These are phyloP conservation scores for Tolypocladium pustulatum DNA, from an alignment of 2,329 filamentous ascomycete species.

Conservation along the genomic window DNA sequence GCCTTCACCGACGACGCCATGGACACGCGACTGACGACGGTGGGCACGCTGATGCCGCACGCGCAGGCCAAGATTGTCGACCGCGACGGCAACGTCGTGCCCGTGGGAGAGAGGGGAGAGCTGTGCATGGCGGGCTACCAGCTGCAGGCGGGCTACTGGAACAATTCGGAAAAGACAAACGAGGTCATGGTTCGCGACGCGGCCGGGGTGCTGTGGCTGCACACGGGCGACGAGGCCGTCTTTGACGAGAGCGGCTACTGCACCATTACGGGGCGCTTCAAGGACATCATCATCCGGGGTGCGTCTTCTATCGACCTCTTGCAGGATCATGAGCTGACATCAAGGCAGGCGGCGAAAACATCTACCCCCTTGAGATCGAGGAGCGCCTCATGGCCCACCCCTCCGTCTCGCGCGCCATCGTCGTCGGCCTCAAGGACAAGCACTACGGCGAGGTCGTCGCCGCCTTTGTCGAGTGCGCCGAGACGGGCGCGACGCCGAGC, in stretches of 20 bases:
- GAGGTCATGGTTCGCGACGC: conserved; percentile 45
- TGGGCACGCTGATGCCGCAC: conserved; percentile 68
- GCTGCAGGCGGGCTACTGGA: conserved; percentile 56
- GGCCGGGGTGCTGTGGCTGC: conserved; percentile 47
- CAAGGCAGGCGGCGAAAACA: conserved; percentile 56
- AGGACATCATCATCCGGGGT: conserved; percentile 71
- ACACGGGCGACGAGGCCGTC: conserved; percentile 60
- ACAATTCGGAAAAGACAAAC: conserved; percentile 64
- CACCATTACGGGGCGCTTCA: conserved; percentile 64
- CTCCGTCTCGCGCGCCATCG: conserved; percentile 51
- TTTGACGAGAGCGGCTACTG: conserved; percentile 61
- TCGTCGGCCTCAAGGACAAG: conserved; percentile 58
- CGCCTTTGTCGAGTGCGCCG: conserved; percentile 44
- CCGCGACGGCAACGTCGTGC: conserved; percentile 52
- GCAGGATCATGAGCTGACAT: not conserved
- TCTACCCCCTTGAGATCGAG: conserved; percentile 66
- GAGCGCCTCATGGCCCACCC: conserved; percentile 58
- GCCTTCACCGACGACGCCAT: conserved; percentile 65
- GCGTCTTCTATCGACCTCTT: conserved; percentile 4
- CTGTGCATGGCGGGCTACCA: conserved; percentile 72
- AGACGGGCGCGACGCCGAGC: conserved; percentile 26
- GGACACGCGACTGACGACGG: conserved; percentile 55
- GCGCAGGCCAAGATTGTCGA: conserved; percentile 69
- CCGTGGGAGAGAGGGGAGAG: conserved; percentile 59
- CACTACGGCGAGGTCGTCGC: conserved; percentile 66